Conservation (phyloP, 2,329 filamentous ascomycete genomes). For the Cyphellophora europaea region DNA sequence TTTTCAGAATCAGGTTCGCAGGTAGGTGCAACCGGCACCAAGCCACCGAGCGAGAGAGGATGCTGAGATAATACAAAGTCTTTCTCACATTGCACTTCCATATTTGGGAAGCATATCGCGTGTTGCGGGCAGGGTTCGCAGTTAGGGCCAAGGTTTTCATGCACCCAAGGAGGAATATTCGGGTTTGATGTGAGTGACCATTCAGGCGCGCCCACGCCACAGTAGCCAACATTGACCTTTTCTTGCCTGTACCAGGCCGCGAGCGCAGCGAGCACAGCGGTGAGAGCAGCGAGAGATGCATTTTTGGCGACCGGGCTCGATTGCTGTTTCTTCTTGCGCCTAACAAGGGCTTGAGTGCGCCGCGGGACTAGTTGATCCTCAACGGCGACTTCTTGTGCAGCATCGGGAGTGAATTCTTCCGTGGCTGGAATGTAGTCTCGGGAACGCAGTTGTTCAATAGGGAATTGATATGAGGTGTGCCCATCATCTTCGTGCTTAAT, state of each 20-base stretch:
- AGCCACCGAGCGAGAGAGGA: conserved; percentile 69
- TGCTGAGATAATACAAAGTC: conserved; percentile 82
- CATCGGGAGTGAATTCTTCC: conserved; percentile 92
- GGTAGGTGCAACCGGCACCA: conserved; percentile 77
- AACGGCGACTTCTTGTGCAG: conserved; percentile 68
- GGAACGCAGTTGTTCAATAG: conserved; percentile 39
- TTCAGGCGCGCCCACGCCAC: conserved; percentile 65
- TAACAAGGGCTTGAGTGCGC: conserved; percentile 26
- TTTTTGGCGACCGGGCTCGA: conserved; percentile 46
- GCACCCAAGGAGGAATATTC: conserved; percentile 63
- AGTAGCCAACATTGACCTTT: conserved; percentile 93
- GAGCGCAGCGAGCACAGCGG: conserved; percentile 63
- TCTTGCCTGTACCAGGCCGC: conserved; percentile 83
- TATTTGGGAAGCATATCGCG: conserved; percentile 74
- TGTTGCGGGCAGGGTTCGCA: conserved; percentile 88
- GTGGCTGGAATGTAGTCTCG: conserved; percentile 52
- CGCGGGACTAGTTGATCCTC: conserved; percentile 32
- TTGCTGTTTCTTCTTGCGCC: conserved; percentile 33
- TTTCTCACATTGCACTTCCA: conserved; percentile 69
- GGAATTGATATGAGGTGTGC: conserved; percentile 24
- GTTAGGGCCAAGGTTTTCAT: conserved; percentile 57
- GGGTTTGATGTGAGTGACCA: conserved; percentile 47
- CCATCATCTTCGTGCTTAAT: conserved; percentile 41
- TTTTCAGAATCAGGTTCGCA: conserved; percentile 95
- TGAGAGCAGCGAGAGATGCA: conserved; percentile 61